These are phyloP conservation scores for Sphaerulina populicola DNA, from an alignment of 2,329 filamentous ascomycete species.

Conservation along the genomic window DNA sequence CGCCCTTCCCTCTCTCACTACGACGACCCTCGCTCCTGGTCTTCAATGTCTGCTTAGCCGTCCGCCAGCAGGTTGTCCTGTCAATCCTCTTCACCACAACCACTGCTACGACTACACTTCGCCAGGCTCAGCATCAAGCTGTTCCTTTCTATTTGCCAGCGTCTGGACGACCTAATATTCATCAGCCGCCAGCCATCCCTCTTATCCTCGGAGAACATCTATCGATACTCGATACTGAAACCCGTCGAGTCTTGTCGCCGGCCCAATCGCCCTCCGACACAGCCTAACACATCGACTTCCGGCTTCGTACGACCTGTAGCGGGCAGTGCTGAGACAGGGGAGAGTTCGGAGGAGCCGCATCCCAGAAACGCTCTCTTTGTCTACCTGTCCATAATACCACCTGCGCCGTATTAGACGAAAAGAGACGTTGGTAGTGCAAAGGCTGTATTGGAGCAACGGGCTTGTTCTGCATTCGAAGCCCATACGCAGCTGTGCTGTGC, in stretches of 20 bases:
- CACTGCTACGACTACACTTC: slow-evolving; percentile 7
- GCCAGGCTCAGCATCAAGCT: slow-evolving; percentile 3
- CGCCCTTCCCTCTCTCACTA: background rate
- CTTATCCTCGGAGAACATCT: slow-evolving; percentile 2
- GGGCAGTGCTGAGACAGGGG: slow-evolving; percentile 13
- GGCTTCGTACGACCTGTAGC: slow-evolving; percentile 9
- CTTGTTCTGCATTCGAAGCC: background rate
- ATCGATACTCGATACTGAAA: slow-evolving; percentile 12
- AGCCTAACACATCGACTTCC: slow-evolving; percentile 5
- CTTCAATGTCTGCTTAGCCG: slow-evolving; percentile 3
- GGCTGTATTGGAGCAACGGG: slow-evolving; percentile 1
- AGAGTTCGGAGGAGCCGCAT: slow-evolving; percentile 2
- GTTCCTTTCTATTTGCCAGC: slow-evolving; percentile 12
- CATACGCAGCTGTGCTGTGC: slow-evolving; percentile 6
- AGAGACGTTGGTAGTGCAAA: slow-evolving; percentile 6
- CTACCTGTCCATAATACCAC: slow-evolving; percentile 3
- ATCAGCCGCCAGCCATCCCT: slow-evolving; percentile 7
- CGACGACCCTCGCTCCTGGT: background rate
- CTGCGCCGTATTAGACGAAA: background rate
- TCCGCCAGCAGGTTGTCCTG: background rate
- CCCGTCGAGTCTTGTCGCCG: slow-evolving; percentile 9
- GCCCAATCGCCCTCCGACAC: slow-evolving; percentile 3
- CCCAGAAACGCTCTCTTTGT: background rate
- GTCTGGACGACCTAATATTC: slow-evolving; percentile 7
- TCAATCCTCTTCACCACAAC: background rate